Base-by-base conservation (phyloP, 1,284 basidiomycete species). In the Thelephora terrestris region DNA sequence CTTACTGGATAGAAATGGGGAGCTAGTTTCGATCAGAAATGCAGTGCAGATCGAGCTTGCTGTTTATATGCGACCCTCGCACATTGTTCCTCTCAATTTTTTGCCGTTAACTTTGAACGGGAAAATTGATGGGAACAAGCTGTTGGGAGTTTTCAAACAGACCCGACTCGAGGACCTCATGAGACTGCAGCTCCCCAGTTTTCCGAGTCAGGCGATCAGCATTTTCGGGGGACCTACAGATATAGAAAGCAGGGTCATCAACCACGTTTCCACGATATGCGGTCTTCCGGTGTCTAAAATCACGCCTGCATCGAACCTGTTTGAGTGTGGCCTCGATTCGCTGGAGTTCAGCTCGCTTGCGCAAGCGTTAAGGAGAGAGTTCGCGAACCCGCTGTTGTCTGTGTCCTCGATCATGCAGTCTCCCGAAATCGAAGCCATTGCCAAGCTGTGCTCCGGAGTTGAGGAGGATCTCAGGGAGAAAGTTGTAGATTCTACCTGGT, bases 21-120 rank as follows among this genome's bases (percentile, higher is more conserved):
- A 74, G 16, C 53, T 72, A 45, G 58, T 56, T 21, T 50, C 54
- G 24, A 65, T 76, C 45, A 64, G 61, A 43, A 51, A 47, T 14
- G 63, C 64, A 18, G 72, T 69, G 54, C 65, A 71, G 38, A 50
- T 54, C 20, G 70, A 72, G 53, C 61, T 76, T 1, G 69, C 75
- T 7, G 70, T 65, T 47, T 76, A 76, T 51, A 76, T 76, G 74
- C 66, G 74, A 7, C 74, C 74, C 12, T 68, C 70, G 48, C 72
- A 74, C 53, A 65, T 76, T 49, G 63, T 76, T 35, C 70, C 72
- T 5, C 60, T 76, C 17, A 62, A 58, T 49, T 76, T 68, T 61
- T 65, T 76, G 48, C 73, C 74, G 4, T 53, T 76, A 48, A 75
- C 64, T 55, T 56, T 64, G 14, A 76, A 76, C 51, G 74, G 74